Base-by-base conservation (phyloP, 768 basidiomycete species). In the Naganishia randhawae region DNA sequence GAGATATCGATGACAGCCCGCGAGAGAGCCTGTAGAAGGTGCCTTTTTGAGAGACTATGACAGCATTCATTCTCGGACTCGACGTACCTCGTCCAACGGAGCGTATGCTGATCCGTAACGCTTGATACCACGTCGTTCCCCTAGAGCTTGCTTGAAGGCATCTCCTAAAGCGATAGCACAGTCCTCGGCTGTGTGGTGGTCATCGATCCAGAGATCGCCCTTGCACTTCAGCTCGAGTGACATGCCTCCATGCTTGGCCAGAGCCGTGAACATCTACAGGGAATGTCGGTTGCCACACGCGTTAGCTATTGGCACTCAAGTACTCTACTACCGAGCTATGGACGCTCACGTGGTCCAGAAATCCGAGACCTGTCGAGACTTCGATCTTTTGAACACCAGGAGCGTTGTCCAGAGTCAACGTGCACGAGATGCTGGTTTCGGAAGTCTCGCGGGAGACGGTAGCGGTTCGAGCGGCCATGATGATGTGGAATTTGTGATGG, bases 131-230 rank as follows among this genome's bases (percentile, higher is more conserved):
- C 88, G 87, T 35, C 96, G 86, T 83, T 97, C 93, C 37, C 96
- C 96, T 39, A 99, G 82, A 19, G 96, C 96, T 77, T 90, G 82
- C 80, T 95, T 98, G 83, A 98, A 98, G 22, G 92, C 94, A 3
- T 80, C 82, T 1, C 82, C 82, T 4, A 83, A 69, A 11, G 82
- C 82, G 37, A 82, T 70, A 16, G 81, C 79, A 50, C 76, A 87
- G 88, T 87, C 86, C 90, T 99, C 96, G 85, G 95, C 92, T 53
- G 94, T 92, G 81, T 99, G 96, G 75, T 98, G 96, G 81, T 99
- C 96, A 81, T 99, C 96, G 69, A 98, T 96, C 86, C 89, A 91
- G 9, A 98, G 84, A 79, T 99, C 96, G 45, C 96, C 96, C 76
- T 90, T 87, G 81, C 93, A 97, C 73, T 89, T 88, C 82, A 99